These are phyloP conservation scores for Silene coronaria DNA, from an alignment of 179 eudicot species.

Conservation along the genomic window DNA sequence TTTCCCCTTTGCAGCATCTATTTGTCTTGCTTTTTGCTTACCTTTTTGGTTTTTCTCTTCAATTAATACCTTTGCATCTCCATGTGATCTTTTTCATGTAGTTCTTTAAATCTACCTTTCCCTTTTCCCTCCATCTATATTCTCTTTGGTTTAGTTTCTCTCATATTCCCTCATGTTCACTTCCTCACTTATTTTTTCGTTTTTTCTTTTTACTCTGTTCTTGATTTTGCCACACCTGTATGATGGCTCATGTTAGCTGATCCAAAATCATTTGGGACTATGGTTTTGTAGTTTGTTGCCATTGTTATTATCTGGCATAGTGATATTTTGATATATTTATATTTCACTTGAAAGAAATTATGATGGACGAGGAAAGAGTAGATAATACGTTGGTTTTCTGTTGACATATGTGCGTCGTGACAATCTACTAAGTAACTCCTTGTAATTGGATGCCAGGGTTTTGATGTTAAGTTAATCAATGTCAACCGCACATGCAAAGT, in stretches of 20 bases:
- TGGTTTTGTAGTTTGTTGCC: background rate
- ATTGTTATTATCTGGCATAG: background rate
- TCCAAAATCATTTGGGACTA: background rate
- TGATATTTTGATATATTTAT: background rate
- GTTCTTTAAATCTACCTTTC: background rate
- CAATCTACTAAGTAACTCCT: conserved; percentile 3
- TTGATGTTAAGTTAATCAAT: conserved; percentile 69
- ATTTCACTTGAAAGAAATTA: conserved; percentile 1
- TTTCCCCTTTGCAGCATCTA: no score
- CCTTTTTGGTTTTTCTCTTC: no score
- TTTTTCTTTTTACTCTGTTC: background rate
- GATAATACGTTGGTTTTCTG: background rate
- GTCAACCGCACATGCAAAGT: conserved; percentile 78
- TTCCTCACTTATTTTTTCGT: background rate
- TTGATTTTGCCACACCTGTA: background rate
- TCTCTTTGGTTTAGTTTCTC: background rate
- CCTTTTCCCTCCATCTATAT: background rate
- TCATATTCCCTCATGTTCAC: background rate
- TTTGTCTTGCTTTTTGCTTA: no score
- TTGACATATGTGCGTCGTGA: background rate
- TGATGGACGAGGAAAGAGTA: background rate
- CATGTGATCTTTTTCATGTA: no score
- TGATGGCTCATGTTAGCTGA: background rate
- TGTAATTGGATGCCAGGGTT: conserved; percentile 54
- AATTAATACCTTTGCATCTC: no score